Base-by-base conservation (phyloP, 1,139 yeast genomes). In the Kluyveromyces marxianus region DNA sequence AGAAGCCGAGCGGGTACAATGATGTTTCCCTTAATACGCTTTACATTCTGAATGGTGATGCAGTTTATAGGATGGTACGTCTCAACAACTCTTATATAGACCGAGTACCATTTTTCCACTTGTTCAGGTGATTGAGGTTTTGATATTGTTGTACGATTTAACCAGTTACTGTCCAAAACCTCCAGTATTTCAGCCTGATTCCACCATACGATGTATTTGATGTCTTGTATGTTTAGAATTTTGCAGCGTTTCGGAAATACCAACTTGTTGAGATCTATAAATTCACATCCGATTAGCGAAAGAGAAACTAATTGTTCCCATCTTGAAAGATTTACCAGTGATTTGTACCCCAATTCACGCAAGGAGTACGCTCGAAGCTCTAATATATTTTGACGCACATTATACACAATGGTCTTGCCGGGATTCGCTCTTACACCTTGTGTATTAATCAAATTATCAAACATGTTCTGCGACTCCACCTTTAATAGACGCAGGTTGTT, bases 341-440 rank as follows among this genome's bases (percentile, higher is more conserved):
- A 10, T 14, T 36, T 26, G 37, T 29, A 31, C 8, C 59, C 56
- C 3, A 46, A 37, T 30, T 35, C 30, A 35, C 26, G 35, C 43
- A 26, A 53, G 24, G 44, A 54, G 55, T 25, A 45, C 35, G 7
- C 58, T 26, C 35, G 48, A 45, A 62, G 41, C 10, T 42, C 44
- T 27, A 42, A 36, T 2, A 59, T 51, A 36, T 57, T 49, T 34
- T 53, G 53, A 44, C 55, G 55, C 7, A 55, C 54, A 4, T 52
- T 32, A 37, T 58, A 58, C 26, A 50, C 54, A 2, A 61, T 55
- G 3, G 58, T 53, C 30, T 52, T 52, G 3, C 63, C 63, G 5
- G 63, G 59, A 39, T 59, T 55, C 41, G 59, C 63, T 39, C 64
- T 49, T 3, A 52, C 50, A 5, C 66, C 66, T 40, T 59, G 62